Evolutionary conservation across 2,329 filamentous ascomycete species (phyloP).

Genomic region (Paecilomyces fulvus): DNA sequence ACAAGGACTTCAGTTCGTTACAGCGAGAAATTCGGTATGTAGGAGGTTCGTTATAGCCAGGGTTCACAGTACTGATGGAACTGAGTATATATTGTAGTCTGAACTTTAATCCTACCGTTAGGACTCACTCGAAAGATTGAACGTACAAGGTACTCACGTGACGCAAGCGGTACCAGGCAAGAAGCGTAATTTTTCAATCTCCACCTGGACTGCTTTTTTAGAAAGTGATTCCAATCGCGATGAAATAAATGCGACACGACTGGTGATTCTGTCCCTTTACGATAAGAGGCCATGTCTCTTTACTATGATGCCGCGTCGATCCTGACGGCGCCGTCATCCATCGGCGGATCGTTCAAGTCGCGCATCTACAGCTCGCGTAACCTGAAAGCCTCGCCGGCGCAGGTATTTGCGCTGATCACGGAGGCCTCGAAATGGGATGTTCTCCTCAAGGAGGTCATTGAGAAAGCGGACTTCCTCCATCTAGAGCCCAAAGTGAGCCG

Average conservation of each 20-base stretch:
- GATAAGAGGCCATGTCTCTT: conserved; percentile 63
- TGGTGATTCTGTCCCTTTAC: neutral
- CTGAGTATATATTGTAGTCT: no score
- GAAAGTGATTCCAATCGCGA: neutral
- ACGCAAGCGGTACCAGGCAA: no score
- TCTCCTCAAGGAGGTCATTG: conserved; percentile 82
- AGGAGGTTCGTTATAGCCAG: no score
- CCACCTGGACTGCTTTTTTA: neutral
- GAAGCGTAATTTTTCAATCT: neutral
- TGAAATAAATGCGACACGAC: neutral
- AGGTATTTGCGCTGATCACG: conserved; percentile 77
- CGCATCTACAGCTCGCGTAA: conserved; percentile 67
- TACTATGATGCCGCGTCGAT: conserved; percentile 85
- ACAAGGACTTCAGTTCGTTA: no score
- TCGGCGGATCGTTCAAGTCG: conserved; percentile 78
- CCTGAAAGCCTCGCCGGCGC: conserved; percentile 68
- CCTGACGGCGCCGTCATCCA: conserved; percentile 53
- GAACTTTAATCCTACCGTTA: no score
- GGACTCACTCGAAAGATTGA: no score
- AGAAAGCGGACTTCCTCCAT: conserved; percentile 65
- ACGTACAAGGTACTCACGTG: no score
- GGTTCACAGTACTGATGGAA: no score
- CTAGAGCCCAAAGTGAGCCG: conserved; percentile 69
- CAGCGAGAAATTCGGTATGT: no score
- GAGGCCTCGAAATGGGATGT: conserved; percentile 87